These are phyloP conservation scores for Nakaseomyces delphensis DNA, from an alignment of 1,139 yeast genomes.

Conservation along the genomic window DNA sequence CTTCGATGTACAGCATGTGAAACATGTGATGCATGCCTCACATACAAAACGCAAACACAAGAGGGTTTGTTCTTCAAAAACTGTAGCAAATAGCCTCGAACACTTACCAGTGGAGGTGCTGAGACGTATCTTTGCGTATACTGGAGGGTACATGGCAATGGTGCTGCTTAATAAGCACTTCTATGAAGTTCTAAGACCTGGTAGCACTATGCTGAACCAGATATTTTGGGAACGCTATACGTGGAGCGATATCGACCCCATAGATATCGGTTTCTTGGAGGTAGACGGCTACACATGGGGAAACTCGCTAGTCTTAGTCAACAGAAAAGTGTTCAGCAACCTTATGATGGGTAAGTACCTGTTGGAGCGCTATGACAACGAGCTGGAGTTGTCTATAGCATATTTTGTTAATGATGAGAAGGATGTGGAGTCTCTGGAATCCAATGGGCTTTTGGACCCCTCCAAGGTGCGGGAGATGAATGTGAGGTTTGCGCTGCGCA, in stretches of 20 bases:
- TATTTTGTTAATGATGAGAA: slow-evolving; percentile 4
- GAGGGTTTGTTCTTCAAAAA: background rate
- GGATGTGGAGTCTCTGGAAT: background rate
- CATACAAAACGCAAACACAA: too few relatives aligned
- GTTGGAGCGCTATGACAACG: slow-evolving; percentile 8
- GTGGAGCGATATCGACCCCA: background rate
- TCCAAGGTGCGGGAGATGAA: background rate
- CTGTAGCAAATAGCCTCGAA: slow-evolving; percentile 4
- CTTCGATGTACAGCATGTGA: too few relatives aligned
- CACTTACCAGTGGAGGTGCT: slow-evolving; percentile 18
- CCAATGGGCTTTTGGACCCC: background rate
- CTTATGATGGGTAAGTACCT: slow-evolving; percentile 8
- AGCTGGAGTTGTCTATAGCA: slow-evolving; percentile 4
- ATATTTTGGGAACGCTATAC: slow-evolving; percentile 13
- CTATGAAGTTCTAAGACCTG: slow-evolving; percentile 12
- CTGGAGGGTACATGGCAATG: slow-evolving; percentile 13
- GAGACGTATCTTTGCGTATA: slow-evolving; percentile 17
- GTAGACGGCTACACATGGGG: slow-evolving; percentile 7
- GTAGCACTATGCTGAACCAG: slow-evolving; percentile 8
- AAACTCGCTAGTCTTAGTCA: slow-evolving; percentile 6
- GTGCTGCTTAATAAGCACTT: slow-evolving; percentile 13
- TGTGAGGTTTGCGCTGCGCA: slow-evolving; percentile 1
- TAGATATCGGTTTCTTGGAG: slow-evolving; percentile 9
- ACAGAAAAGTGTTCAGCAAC: slow-evolving; percentile 10
- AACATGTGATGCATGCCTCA: too few relatives aligned